Conservation (phyloP, 1,139 yeast species). For the Pichia sp. region DNA sequence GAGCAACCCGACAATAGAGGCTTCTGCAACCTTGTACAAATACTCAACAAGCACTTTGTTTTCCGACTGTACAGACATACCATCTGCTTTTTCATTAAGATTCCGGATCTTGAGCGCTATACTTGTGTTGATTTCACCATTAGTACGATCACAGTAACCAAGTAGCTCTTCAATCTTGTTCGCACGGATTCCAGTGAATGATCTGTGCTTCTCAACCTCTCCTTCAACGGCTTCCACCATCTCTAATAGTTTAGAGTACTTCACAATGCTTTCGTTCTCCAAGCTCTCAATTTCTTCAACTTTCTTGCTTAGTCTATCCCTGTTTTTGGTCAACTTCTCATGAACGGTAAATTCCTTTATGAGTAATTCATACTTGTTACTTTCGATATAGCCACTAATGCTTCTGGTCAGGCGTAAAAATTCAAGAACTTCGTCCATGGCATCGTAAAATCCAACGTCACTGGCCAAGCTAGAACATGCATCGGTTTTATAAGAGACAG, state of each 20-base stretch:
- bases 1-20: conserved; percentile 51
- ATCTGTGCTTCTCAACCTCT: conserved; percentile 22
- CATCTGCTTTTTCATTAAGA: conserved; percentile 63
- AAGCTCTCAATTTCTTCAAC: conserved; percentile 17
- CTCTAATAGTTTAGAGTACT: conserved; percentile 17
- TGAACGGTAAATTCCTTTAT: conserved; percentile 8
- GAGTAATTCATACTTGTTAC: conserved; percentile 14
- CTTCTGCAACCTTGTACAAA: conserved; percentile 46
- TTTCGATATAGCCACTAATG: conserved; percentile 12
- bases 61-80: conserved; percentile 31
- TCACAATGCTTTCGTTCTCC: conserved; percentile 15
- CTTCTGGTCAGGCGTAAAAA: conserved; percentile 3
- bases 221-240: conserved; percentile 23
- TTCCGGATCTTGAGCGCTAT: conserved; percentile 66
- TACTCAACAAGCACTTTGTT: conserved; percentile 33
- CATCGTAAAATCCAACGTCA: conserved; percentile 10
- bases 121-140: conserved; percentile 81
- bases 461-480: conserved; percentile 1
- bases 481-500: not conserved
- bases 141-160: conserved; percentile 67
- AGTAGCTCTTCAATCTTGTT: conserved; percentile 56
- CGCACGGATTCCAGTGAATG: conserved; percentile 21
- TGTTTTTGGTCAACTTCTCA: not conserved
- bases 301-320: conserved; percentile 10
- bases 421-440: conserved; percentile 10